Base-by-base conservation (phyloP, 2,329 filamentous ascomycete genomes). In the Raffaelea deltoideospora region DNA sequence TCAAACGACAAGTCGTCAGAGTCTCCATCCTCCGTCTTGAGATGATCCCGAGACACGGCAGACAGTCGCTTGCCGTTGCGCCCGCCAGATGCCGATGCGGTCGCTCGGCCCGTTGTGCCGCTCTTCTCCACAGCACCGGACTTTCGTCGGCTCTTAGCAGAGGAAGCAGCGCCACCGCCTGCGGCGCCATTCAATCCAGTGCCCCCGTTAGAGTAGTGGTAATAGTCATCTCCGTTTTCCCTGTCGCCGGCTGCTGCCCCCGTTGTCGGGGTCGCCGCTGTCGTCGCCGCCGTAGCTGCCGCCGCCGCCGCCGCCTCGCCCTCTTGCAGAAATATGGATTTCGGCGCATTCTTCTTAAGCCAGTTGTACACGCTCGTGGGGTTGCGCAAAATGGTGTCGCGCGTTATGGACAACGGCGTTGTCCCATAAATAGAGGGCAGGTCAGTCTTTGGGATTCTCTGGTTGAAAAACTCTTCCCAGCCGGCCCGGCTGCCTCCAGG, bases 301-400 rank as follows among this genome's bases (percentile, higher is more conserved):
- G 35, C 39, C 51, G 53, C 35, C 14, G 50, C 47, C 1, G 48
- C 53, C 22, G 58, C 57, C 48, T 79, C 75, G 38, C 76, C 72
- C 49, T 86, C 82, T 53, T 93, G 80, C 17, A 92, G 61, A 60
- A 93, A 87, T 11, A 45, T 42, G 34, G 86, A 77, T 54, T 88
- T 78, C 3, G 86, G 82, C 41, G 84, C 78, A 56, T 94, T 70
- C 52, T 84, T 77, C 43, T 84, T 73, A 11, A 98, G 71, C 90
- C 90, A 98, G 56, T 92, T 95, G 61, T 93, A 92, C 3, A 94
- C 87, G 41, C 83, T 92, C 30, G 85, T 82, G 0, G 87, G 86
- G 53, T 96, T 96, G 35, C 72, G 72, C 19, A 85, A 57, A 21
- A 68, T 65, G 34, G 68, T 52, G 58, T 67, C 56, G 63, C 69